Evolutionary conservation across 1,284 basidiomycete genomes (phyloP).

Genomic region (Hemileia vastatrix): DNA sequence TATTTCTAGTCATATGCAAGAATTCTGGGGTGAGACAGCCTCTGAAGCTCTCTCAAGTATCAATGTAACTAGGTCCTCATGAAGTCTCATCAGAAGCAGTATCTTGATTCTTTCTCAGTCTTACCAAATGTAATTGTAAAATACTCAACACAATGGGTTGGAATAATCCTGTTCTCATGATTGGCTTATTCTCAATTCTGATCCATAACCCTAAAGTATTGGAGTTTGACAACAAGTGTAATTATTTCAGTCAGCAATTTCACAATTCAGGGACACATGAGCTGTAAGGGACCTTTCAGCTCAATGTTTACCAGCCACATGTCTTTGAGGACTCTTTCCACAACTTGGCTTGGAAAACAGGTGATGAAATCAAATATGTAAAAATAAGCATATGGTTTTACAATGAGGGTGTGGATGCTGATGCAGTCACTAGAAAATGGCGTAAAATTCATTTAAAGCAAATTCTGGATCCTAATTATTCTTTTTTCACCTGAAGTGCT

Average conservation of each 20-base stretch:
- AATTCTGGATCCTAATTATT: constrained; percentile 99
- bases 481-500: constrained; percentile 92
- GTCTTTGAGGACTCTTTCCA: constrained; percentile 98
- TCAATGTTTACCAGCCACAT: constrained; percentile 83
- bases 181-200: constrained; percentile 90
- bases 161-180: constrained; percentile 95
- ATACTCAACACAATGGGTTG: constrained; percentile 94
- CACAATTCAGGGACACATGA: constrained; percentile 71
- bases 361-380: constrained; percentile 95
- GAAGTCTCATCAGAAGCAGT: constrained; percentile 59
- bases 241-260: constrained; percentile 94
- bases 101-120: constrained; percentile 75
- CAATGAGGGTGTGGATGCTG: constrained; percentile 95
- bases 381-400: constrained; percentile 95
- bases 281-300: constrained; percentile 70
- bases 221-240: constrained; percentile 99
- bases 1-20: constrained; percentile 97
- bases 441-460: constrained; percentile 83
- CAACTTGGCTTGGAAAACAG: constrained; percentile 74
- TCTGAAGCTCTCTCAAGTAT: constrained; percentile 40
- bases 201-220: constrained; percentile 93
- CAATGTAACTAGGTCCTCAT: constrained; percentile 54
- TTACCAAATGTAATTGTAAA: constrained; percentile 90
- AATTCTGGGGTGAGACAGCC: constrained; percentile 54
- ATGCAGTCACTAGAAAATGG: constrained; percentile 97